phyloP scores from a whole-genome alignment of 805 yeast species.

The Candida endomychidarum region DNA sequence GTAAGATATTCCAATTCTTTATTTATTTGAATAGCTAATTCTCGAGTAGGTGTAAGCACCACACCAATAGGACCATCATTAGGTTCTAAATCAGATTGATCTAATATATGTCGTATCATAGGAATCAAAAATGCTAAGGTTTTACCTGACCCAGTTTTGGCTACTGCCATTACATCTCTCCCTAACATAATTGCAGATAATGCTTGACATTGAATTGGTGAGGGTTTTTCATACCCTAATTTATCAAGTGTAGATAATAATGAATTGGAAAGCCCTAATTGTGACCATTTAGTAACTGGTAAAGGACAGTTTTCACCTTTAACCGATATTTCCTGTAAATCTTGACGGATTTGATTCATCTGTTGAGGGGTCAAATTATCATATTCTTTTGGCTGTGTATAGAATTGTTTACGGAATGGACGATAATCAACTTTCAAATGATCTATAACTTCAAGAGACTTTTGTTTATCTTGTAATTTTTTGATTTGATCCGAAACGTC shows the following conservation, averaged over 20 bases:
- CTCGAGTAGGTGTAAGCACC: constrained; percentile 88
- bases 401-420: constrained; percentile 62
- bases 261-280: constrained; percentile 69
- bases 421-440: constrained; percentile 46
- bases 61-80: constrained; percentile 76
- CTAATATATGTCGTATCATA: constrained; percentile 76
- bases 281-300: constrained; percentile 78
- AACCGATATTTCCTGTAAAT: constrained; percentile 64
- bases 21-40: constrained; percentile 80
- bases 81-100: constrained; percentile 53
- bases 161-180: constrained; percentile 86
- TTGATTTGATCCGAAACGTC: constrained; percentile 38
- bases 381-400: constrained; percentile 58
- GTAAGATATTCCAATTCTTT: constrained; percentile 64
- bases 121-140: constrained; percentile 88
- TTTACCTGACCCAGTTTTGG: constrained; percentile 96
- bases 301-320: constrained; percentile 56
- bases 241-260: constrained; percentile 53
- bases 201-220: constrained; percentile 89
- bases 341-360: constrained; percentile 50
- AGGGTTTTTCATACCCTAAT: constrained; percentile 60
- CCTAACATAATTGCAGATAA: constrained; percentile 90
- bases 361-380: constrained; percentile 51
- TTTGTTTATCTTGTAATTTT: constrained; percentile 47
- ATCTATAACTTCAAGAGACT: constrained; percentile 50